Evolutionary conservation across 2,329 filamentous ascomycete genomes (phyloP).

Genomic region (Aspergillus sergii): DNA sequence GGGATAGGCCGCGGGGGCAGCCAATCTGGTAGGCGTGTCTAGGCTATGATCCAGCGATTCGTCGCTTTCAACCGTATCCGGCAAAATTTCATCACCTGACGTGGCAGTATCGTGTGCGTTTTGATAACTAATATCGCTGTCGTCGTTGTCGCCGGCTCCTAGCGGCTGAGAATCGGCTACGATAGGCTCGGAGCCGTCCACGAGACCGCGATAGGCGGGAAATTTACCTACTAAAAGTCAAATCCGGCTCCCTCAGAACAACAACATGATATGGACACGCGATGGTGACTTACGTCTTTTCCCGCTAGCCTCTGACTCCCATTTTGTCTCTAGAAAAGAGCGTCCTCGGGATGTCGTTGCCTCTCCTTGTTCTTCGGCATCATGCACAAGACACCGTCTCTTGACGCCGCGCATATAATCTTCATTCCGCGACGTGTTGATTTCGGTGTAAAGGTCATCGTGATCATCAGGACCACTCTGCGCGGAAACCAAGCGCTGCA

Average conservation of each 20-base stretch:
- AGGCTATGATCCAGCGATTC: constrained; percentile 20
- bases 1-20: constrained; percentile 21
- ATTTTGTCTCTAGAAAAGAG: constrained; percentile 46
- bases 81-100: constrained; percentile 18
- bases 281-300: constrained; percentile 30
- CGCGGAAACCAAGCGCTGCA: constrained; percentile 27
- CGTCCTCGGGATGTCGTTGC: constrained; percentile 23
- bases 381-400: constrained; percentile 32
- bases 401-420: constrained; percentile 39
- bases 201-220: constrained; percentile 16
- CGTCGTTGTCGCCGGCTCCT: constrained; percentile 9
- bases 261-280: not conserved
- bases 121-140: constrained; percentile 12
- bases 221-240: constrained; percentile 26
- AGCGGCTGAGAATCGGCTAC: constrained; percentile 10
- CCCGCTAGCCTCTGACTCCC: constrained; percentile 37
- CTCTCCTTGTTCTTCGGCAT: constrained; percentile 5
- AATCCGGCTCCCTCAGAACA: not conserved
- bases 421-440: constrained; percentile 34
- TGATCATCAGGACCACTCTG: constrained; percentile 19
- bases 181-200: constrained; percentile 17
- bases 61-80: constrained; percentile 15
- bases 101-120: constrained; percentile 19
- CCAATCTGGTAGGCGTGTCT: constrained; percentile 13
- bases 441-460: constrained; percentile 33